Percentiles rank a stretch among this genome's conserved stretches.
These are phyloP conservation scores for Trichophyton verrucosum DNA, from an alignment of 2,329 filamentous ascomycete genomes.

Conservation along the genomic window DNA sequence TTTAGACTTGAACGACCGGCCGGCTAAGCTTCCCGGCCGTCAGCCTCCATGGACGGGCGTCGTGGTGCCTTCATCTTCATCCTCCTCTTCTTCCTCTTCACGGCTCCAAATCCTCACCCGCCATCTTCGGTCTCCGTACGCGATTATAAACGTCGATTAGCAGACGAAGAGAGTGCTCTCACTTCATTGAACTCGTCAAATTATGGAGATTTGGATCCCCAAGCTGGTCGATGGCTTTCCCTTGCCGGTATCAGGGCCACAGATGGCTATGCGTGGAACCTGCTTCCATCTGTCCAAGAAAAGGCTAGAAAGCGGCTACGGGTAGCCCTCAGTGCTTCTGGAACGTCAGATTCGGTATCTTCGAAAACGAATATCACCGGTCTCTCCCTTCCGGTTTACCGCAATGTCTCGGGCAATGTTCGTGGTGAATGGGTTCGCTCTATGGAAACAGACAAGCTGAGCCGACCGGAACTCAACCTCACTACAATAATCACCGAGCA, in stretches of 20 bases:
- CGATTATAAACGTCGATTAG: conserved; percentile 37
- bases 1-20: conserved; percentile 4
- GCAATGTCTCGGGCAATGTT: conserved; percentile 64
- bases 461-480: conserved; percentile 48
- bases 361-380: conserved; percentile 23
- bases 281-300: conserved; percentile 54
- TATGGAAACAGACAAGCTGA: conserved; percentile 27
- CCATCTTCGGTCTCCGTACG: conserved; percentile 30
- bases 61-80: conserved; percentile 39
- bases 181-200: conserved; percentile 38
- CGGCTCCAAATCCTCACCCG: conserved; percentile 37
- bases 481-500: conserved; percentile 52
- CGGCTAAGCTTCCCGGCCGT: conserved; percentile 12
- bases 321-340: conserved; percentile 22
- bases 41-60: conserved; percentile 35
- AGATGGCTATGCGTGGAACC: conserved; percentile 67
- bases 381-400: conserved; percentile 49
- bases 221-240: conserved; percentile 45
- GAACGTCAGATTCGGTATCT: conserved; percentile 16
- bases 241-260: conserved; percentile 63
- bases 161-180: conserved; percentile 40
- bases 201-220: conserved; percentile 41
- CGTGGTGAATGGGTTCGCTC: conserved; percentile 62
- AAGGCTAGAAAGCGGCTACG: conserved; percentile 48
- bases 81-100: conserved; percentile 42